Base-by-base conservation (phyloP, 768 basidiomycete species). In the Leccinum barrowsii region DNA sequence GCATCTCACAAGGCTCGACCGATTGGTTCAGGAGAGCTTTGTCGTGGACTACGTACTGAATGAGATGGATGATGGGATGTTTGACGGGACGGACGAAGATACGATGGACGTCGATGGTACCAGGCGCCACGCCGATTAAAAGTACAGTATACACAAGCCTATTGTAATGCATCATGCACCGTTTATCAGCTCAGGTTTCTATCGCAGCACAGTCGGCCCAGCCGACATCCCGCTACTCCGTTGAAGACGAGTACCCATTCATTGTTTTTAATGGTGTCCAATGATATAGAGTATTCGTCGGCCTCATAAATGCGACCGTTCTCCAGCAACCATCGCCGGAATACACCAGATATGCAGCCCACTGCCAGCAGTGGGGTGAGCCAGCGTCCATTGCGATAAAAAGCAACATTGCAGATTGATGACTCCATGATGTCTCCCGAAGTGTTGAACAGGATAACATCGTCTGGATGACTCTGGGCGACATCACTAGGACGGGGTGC, bases 1-100 rank as follows among this genome's bases (percentile, higher is more conserved):
- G 53, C 97, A 99, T 75, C 82, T 95, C 46, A 75, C 86, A 37
- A 79, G 95, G 64, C 82, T 94, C 71, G 92, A 95, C 58, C 83
- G 85, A 68, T 75, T 97, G 56, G 83, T 97, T 32, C 92, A 97
- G 76, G 97, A 98, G 67, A 97, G 93, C 70, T 98, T 94, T 67
- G 86, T 97, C 61, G 84, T 99, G 56, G 97, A 99, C 70, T 95
- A 90, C 62, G 78, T 94, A 56, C 75, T 94, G 30, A 83, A 82
- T 15, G 91, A 94, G 77, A 94, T 94, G 92, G 92, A 92, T 67
- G 87, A 82, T 61, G 89, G 87, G 24, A 80, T 89, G 73, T 82
- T 89, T 55, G 80, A 78, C 62, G 78, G 71, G 24, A 76, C 78
- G 32, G 81, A 82, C 21, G 76, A 76, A 32, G 69, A 63, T 22